Evolutionary conservation across 2,329 filamentous ascomycete genomes (phyloP).

Genomic region (Escovopsis sp.): DNA sequence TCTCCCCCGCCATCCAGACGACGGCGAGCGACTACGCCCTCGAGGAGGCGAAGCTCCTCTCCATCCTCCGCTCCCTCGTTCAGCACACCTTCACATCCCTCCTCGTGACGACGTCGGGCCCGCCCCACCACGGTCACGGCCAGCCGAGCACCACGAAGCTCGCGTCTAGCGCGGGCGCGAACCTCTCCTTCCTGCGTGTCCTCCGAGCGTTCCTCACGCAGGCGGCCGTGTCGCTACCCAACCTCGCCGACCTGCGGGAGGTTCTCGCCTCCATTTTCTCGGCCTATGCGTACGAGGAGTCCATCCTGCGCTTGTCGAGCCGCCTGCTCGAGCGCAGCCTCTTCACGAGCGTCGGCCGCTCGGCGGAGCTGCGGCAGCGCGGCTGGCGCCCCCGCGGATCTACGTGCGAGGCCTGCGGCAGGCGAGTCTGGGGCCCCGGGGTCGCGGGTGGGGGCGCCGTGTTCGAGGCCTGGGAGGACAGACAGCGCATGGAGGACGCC

Average conservation of each 20-base stretch:
- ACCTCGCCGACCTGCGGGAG: constrained; percentile 68
- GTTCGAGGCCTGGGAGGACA: constrained; percentile 69
- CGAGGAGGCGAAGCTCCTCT: constrained; percentile 46
- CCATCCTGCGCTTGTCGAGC: constrained; percentile 72
- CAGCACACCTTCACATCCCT: constrained; percentile 85
- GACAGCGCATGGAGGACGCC: constrained; percentile 30
- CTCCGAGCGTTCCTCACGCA: constrained; percentile 76
- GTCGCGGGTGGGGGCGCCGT: constrained; percentile 48
- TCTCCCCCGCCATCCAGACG: constrained; percentile 39
- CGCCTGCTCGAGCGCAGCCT: constrained; percentile 76
- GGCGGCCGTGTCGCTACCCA: constrained; percentile 68
- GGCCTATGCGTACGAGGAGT: constrained; percentile 89
- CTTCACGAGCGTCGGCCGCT: constrained; percentile 66
- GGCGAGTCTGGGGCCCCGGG: constrained; percentile 77
- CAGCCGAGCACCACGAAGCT: constrained; percentile 18
- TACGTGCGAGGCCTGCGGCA: constrained; percentile 73
- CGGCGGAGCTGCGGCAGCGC: constrained; percentile 58
- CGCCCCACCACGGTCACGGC: constrained; percentile 10
- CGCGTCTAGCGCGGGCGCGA: constrained; percentile 27
- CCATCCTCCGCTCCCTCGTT: constrained; percentile 60
- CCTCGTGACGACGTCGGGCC: constrained; percentile 56
- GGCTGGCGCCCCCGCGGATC: constrained; percentile 84
- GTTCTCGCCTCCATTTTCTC: constrained; percentile 85
- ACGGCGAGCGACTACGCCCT: constrained; percentile 18
- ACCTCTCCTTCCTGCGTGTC: constrained; percentile 74